Percentiles rank a stretch among this genome's conserved stretches.
Conservation (phyloP, 2,329 filamentous ascomycete species). For the Cryoendolithus antarcticus region DNA sequence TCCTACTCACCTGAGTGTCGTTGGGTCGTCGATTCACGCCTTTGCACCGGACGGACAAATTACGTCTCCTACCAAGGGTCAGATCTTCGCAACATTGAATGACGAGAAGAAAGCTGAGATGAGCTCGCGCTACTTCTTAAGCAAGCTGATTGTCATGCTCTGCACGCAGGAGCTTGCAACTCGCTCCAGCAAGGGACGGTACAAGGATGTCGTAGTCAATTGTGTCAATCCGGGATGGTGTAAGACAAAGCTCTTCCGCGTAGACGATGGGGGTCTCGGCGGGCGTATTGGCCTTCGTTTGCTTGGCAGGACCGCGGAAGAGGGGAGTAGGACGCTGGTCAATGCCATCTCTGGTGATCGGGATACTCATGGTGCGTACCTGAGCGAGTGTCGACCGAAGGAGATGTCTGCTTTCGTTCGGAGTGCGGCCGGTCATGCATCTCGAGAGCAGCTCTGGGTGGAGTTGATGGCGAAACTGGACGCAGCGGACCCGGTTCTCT, state of each 20-base stretch:
- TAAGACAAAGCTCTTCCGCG: conserved; percentile 29
- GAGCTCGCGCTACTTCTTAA: conserved; percentile 9
- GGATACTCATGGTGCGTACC: conserved; percentile 28
- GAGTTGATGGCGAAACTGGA: no score
- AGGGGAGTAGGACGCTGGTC: conserved; percentile 27
- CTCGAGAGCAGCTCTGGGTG: conserved; percentile 13
- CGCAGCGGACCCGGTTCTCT: no score
- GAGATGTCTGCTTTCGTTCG: conserved; percentile 19
- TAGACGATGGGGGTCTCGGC: conserved; percentile 9
- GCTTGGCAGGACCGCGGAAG: conserved; percentile 24
- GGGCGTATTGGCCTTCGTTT: conserved; percentile 9
- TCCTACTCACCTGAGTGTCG: conserved; percentile 22
- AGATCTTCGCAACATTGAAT: conserved; percentile 6
- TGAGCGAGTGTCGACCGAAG: conserved; percentile 23
- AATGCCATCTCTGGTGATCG: conserved; percentile 19
- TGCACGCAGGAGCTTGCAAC: conserved; percentile 9
- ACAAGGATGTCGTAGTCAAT: conserved; percentile 31
- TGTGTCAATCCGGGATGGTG: conserved; percentile 39
- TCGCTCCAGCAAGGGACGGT: conserved; percentile 7
- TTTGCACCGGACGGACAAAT: conserved; percentile 34
- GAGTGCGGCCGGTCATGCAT: conserved; percentile 21
- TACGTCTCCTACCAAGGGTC: conserved; percentile 25
- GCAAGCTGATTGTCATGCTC: conserved; percentile 13
- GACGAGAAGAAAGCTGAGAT: conserved; percentile 8
- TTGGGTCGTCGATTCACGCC: conserved; percentile 30